Conservation (phyloP, 495 filamentous ascomycete genomes). For the Aspergillus cristatus region DNA sequence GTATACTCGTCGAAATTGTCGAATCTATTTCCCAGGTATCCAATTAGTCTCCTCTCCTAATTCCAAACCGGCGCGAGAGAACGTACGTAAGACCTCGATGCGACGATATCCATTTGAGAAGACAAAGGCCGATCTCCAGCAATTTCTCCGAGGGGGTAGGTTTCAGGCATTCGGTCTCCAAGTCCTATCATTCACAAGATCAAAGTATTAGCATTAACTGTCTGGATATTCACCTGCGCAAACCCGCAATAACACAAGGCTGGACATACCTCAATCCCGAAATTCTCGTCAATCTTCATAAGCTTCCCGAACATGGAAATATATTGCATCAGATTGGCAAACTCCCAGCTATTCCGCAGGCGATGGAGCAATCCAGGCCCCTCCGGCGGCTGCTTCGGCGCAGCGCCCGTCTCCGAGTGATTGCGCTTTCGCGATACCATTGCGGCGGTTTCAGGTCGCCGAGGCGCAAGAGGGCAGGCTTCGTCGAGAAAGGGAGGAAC, state of each 20-base stretch:
- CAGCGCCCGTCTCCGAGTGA: slow-evolving; percentile 55
- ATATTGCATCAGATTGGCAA: slow-evolving; percentile 90
- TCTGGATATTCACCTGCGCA: background rate
- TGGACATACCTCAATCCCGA: slow-evolving; percentile 82
- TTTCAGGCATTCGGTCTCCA: slow-evolving; percentile 82
- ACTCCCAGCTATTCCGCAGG: slow-evolving; percentile 87
- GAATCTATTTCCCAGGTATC: slow-evolving; percentile 38
- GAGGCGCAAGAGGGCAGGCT: slow-evolving; percentile 5
- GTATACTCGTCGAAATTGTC: slow-evolving; percentile 94
- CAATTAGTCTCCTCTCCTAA: background rate
- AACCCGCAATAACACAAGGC: background rate
- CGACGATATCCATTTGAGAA: slow-evolving; percentile 90
- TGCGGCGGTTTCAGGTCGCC: slow-evolving; percentile 27
- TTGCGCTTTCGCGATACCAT: slow-evolving; percentile 62
- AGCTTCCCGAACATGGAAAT: slow-evolving; percentile 79
- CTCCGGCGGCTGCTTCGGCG: slow-evolving; percentile 32
- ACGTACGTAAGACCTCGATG: slow-evolving; percentile 85
- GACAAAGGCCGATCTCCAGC: slow-evolving; percentile 71
- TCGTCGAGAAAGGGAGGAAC: too few relatives aligned
- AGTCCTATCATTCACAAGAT: slow-evolving; percentile 47
- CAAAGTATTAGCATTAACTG: slow-evolving; percentile 8
- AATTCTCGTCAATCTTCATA: slow-evolving; percentile 77
- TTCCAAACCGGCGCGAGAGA: background rate
- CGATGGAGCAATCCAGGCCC: slow-evolving; percentile 50
- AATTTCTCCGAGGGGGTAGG: slow-evolving; percentile 62